Evolutionary conservation across 2,329 filamentous ascomycete species (phyloP).

Genomic region (Cytospora schulzeri): DNA sequence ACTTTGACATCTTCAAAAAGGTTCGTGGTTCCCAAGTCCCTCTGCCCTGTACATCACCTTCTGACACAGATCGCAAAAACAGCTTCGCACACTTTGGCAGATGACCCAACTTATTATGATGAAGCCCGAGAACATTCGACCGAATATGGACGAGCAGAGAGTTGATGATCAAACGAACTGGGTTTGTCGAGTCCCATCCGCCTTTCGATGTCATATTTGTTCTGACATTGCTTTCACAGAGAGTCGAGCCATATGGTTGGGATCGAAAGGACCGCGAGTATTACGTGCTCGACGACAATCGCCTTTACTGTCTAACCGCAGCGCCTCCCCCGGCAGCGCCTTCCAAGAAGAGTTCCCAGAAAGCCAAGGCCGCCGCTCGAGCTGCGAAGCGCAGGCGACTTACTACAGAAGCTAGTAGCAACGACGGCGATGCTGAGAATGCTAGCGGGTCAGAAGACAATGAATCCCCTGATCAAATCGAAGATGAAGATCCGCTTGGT

Average conservation of each 20-base stretch:
- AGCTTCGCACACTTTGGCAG: constrained; percentile 81
- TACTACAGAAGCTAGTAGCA: constrained; percentile 40
- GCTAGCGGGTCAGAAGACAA: constrained; percentile 38
- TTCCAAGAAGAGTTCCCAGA: constrained; percentile 66
- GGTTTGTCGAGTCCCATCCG: constrained; percentile 59
- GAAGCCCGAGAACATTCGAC: constrained; percentile 83
- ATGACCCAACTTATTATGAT: constrained; percentile 87
- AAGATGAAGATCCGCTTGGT: constrained; percentile 61
- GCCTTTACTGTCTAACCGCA: constrained; percentile 87
- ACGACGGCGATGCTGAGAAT: constrained; percentile 41
- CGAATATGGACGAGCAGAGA: constrained; percentile 80
- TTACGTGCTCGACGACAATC: constrained; percentile 90
- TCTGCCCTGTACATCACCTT: neutral
- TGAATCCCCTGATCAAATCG: constrained; percentile 11
- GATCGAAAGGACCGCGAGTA: constrained; percentile 85
- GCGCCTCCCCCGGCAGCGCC: constrained; percentile 60
- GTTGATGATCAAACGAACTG: constrained; percentile 81
- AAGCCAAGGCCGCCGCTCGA: constrained; percentile 63
- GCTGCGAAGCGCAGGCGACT: constrained; percentile 73
- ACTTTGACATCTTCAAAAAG: constrained; percentile 83
- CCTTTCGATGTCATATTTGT: neutral
- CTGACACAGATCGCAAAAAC: constrained; percentile 5
- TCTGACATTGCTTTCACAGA: constrained; percentile 46
- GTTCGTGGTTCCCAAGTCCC: constrained; percentile 42
- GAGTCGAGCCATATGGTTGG: constrained; percentile 84